Conservation (phyloP, 495 filamentous ascomycete genomes). For the Achaetomiella virescens region DNA sequence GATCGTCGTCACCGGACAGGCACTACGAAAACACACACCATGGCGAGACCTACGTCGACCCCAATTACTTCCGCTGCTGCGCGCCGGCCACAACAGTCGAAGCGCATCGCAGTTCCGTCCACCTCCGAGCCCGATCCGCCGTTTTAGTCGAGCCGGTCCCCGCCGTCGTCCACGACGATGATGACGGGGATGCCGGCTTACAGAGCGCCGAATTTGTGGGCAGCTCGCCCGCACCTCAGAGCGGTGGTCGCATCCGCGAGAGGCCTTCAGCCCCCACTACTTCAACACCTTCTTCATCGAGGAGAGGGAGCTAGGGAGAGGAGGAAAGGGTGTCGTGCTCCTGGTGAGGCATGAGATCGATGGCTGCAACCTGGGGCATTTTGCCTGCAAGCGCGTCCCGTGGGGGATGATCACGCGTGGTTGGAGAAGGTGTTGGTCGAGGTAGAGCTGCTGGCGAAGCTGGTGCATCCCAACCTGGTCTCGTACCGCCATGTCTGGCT, state of each 20-base stretch:
- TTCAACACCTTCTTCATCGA: conserved; percentile 89
- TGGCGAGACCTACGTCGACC: conserved; percentile 70
- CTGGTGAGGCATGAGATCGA: conserved; percentile 88
- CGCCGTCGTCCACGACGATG: conserved; percentile 25
- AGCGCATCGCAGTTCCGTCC: conserved; percentile 25
- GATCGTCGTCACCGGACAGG: conserved; percentile 44
- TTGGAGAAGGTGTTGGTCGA: conserved; percentile 87
- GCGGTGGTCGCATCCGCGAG: conserved; percentile 67
- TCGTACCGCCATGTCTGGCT: conserved; percentile 97
- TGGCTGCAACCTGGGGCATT: conserved; percentile 75
- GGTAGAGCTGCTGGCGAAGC: conserved; percentile 82
- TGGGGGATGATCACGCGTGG: conserved; percentile 93
- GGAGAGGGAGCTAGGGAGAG: conserved; percentile 76
- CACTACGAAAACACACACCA: conserved; percentile 36
- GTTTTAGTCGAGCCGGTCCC: conserved; percentile 38
- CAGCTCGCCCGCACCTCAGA: conserved; percentile 42
- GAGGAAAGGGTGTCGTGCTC: conserved; percentile 90
- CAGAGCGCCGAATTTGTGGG: conserved; percentile 48
- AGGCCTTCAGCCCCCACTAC: conserved; percentile 85
- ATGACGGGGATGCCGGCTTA: conserved; percentile 19
- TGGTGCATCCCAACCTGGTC: conserved; percentile 93
- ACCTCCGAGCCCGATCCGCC: conserved; percentile 44
- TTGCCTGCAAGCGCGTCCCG: conserved; percentile 94
- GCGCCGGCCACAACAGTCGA: conserved; percentile 35
- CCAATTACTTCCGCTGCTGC: conserved; percentile 90